phyloP scores from a whole-genome alignment of 192 early-diverging fungal species.

The Piromyces finnis region DNA sequence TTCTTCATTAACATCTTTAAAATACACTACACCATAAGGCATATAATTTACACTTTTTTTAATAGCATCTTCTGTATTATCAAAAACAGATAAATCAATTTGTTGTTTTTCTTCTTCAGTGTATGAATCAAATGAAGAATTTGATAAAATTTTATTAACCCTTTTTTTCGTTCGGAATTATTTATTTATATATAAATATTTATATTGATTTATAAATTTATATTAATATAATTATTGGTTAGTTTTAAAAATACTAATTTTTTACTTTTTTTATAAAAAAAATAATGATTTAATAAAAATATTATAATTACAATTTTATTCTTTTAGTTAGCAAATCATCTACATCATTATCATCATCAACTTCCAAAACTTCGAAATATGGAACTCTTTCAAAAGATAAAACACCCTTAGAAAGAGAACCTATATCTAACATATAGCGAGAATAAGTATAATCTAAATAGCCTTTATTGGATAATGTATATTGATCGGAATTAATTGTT shows the following conservation, averaged over 20 bases:
- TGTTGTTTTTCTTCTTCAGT: not conserved
- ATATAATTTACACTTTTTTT: not conserved
- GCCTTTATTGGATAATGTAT: not conserved
- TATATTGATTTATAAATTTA: too few species aligned
- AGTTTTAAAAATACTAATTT: too few species aligned
- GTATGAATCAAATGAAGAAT: not conserved
- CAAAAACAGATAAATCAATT: not conserved
- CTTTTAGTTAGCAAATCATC: not conserved
- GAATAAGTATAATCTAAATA: not conserved
- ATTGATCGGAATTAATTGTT: not conserved
- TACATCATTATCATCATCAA: not conserved
- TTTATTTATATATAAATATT: too few species aligned
- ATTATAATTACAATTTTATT: not conserved
- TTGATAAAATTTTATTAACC: not conserved
- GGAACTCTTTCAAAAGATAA: not conserved
- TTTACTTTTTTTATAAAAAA: too few species aligned
- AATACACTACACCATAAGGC: not conserved
- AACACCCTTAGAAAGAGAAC: not conserved
- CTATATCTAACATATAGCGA: not conserved
- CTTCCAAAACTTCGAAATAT: not conserved
- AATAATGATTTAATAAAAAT: too few species aligned
- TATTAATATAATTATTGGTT: too few species aligned
- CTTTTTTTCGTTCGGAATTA: too few species aligned
- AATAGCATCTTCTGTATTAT: not conserved
- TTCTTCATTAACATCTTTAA: not conserved